These are phyloP conservation scores for Gorgonomyces haynaldii DNA, from an alignment of 192 early-diverging fungal species.

Conservation along the genomic window DNA sequence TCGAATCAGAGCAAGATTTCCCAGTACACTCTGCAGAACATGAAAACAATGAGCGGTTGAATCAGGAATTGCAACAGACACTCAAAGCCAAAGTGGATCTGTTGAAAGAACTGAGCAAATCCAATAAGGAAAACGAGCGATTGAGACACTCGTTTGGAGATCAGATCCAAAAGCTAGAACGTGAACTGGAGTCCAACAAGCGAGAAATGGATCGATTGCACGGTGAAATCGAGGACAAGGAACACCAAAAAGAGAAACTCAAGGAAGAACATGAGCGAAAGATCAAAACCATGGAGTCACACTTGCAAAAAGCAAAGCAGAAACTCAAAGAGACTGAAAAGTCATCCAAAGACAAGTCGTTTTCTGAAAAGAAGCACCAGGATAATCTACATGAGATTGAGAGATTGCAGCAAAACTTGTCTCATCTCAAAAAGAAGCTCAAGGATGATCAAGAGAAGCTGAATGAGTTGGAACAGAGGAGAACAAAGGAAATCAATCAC, in stretches of 20 bases:
- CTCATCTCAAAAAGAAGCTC: slow-evolving; percentile 28
- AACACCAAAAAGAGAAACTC: slow-evolving; percentile 15
- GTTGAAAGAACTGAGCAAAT: slow-evolving; percentile 21
- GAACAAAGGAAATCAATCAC: slow-evolving; percentile 16
- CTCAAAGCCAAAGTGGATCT: slow-evolving; percentile 32
- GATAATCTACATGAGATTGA: slow-evolving; percentile 31
- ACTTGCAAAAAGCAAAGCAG: slow-evolving; percentile 24
- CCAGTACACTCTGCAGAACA: not conserved
- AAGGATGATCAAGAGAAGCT: slow-evolving; percentile 40
- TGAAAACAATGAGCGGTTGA: not conserved
- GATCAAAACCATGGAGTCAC: slow-evolving; percentile 20
- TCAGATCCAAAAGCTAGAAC: slow-evolving; percentile 18
- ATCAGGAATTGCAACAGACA: slow-evolving; percentile 16
- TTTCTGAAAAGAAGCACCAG: slow-evolving; percentile 6
- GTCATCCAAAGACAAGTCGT: slow-evolving; percentile 22
- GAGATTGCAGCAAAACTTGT: slow-evolving; percentile 9
- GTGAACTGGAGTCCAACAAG: slow-evolving; percentile 18
- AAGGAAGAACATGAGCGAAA: slow-evolving; percentile 37
- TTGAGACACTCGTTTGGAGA: slow-evolving; percentile 20
- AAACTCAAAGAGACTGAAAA: slow-evolving; percentile 26
- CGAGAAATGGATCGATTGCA: slow-evolving; percentile 14
- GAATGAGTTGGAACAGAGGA: slow-evolving; percentile 22
- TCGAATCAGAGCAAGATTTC: not conserved
- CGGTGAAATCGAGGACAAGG: slow-evolving; percentile 18
- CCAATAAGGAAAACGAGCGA: slow-evolving; percentile 28